These are phyloP conservation scores for Amanita subjunquillea DNA, from an alignment of 768 basidiomycete species.

Conservation along the genomic window DNA sequence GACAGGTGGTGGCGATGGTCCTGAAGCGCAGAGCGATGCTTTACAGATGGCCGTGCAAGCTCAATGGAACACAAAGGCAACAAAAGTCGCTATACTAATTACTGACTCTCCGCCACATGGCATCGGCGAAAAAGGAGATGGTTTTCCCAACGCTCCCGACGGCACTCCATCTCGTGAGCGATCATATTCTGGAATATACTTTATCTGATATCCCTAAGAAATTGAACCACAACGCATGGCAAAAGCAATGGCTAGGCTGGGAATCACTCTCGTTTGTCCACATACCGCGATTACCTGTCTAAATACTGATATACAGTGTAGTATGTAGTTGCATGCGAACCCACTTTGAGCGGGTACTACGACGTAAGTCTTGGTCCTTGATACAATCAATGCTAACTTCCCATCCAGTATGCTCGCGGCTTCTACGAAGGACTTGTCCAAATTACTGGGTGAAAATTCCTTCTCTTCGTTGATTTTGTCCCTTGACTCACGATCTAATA, in stretches of 20 bases:
- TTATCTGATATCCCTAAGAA: conserved; percentile 7
- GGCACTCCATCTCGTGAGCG: background rate
- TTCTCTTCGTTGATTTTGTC: background rate
- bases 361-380: background rate
- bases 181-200: background rate
- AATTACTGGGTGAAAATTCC: background rate
- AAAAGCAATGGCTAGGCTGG: conserved; percentile 36
- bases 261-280: conserved; percentile 38
- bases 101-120: conserved; percentile 55
- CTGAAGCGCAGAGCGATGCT: conserved; percentile 48
- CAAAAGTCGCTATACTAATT: conserved; percentile 45
- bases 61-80: conserved; percentile 37
- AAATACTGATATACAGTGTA: conserved; percentile 10
- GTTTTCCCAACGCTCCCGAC: conserved; percentile 15
- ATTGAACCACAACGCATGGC: conserved; percentile 21
- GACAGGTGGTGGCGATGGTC: conserved; percentile 39
- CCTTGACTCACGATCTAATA: background rate
- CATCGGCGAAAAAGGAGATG: conserved; percentile 43
- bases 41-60: conserved; percentile 35
- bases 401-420: background rate
- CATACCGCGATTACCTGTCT: background rate
- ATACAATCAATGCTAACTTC: background rate
- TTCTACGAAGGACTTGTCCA: background rate
- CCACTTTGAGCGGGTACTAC: conserved; percentile 12
- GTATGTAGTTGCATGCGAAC: conserved; percentile 54